A percentile compares a stretch with the other conserved stretches of the same genome.
phyloP scores from a whole-genome alignment of 441 rosid species.

The Iberis amara region DNA sequence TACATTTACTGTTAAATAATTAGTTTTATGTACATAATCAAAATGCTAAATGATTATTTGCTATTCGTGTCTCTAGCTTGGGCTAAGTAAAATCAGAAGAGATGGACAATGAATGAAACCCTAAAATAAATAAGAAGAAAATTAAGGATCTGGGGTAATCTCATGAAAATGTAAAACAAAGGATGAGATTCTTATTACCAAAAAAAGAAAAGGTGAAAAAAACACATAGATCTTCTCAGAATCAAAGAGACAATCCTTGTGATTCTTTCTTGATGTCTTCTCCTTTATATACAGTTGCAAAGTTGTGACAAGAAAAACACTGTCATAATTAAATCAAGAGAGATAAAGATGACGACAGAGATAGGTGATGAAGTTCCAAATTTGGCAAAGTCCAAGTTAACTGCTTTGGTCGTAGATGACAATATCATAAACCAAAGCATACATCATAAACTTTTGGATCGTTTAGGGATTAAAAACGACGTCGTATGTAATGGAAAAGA shows the following conservation, averaged over 20 bases:
- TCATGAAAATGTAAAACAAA: slow-evolving; percentile 1
- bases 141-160: slow-evolving; percentile 1
- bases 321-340: background rate
- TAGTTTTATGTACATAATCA: background rate
- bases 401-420: slow-evolving; percentile 69
- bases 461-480: slow-evolving; percentile 42
- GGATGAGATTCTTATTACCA: background rate
- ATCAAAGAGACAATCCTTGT: slow-evolving; percentile 27
- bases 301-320: slow-evolving; percentile 4
- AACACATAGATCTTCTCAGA: slow-evolving; percentile 16
- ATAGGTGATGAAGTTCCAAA: slow-evolving; percentile 18
- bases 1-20: too few relatives aligned
- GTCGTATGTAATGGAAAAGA: slow-evolving; percentile 59
- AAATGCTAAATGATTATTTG: slow-evolving; percentile 16
- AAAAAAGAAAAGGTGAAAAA: slow-evolving; percentile 13
- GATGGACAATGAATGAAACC: slow-evolving; percentile 9
- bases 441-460: slow-evolving; percentile 44
- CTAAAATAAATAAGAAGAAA: slow-evolving; percentile 1
- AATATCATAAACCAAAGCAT: slow-evolving; percentile 38
- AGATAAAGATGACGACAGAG: background rate
- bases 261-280: slow-evolving; percentile 6
- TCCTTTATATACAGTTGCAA: slow-evolving; percentile 8
- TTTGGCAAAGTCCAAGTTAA: slow-evolving; percentile 31
- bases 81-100: slow-evolving; percentile 10
- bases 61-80: slow-evolving; percentile 9